phyloP scores from a whole-genome alignment of 768 basidiomycete genomes.

The Serendipita indica region DNA sequence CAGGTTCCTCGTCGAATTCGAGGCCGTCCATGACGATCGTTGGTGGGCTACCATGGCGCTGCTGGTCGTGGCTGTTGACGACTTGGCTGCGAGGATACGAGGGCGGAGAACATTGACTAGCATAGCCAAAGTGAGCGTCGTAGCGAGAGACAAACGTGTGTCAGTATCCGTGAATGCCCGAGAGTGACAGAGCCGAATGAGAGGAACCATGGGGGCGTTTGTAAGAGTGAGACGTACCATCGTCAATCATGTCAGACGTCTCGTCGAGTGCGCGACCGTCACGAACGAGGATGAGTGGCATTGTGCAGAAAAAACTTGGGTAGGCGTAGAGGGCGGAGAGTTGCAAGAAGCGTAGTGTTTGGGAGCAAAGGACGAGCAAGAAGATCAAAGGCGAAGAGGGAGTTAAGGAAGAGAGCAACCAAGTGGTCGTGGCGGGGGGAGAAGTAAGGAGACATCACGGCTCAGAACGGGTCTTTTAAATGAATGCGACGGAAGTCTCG shows the following conservation, averaged over 20 bases:
- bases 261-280: slow-evolving; percentile 1
- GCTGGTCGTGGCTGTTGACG: neutral
- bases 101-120: neutral
- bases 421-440: neutral
- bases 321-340: neutral
- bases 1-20: too few relatives aligned
- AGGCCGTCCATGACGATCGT: too few relatives aligned
- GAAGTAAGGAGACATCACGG: neutral
- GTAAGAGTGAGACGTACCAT: neutral
- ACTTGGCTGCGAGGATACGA: neutral
- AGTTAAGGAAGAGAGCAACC: neutral
- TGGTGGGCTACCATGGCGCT: too few relatives aligned
- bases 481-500: too few relatives aligned
- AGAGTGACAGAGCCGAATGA: neutral
- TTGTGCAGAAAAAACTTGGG: neutral
- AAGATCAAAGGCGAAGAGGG: too few relatives aligned
- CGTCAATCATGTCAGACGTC: slow-evolving; percentile 5
- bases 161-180: neutral
- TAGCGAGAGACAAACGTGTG: neutral
- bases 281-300: neutral
- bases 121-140: neutral
- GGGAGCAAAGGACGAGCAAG: neutral
- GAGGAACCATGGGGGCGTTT: neutral
- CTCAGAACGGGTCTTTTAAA: too few relatives aligned
- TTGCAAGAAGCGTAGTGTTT: neutral